Evolutionary conservation across 305 asterid species (phyloP).

Genomic region (Solanum hybrid): DNA sequence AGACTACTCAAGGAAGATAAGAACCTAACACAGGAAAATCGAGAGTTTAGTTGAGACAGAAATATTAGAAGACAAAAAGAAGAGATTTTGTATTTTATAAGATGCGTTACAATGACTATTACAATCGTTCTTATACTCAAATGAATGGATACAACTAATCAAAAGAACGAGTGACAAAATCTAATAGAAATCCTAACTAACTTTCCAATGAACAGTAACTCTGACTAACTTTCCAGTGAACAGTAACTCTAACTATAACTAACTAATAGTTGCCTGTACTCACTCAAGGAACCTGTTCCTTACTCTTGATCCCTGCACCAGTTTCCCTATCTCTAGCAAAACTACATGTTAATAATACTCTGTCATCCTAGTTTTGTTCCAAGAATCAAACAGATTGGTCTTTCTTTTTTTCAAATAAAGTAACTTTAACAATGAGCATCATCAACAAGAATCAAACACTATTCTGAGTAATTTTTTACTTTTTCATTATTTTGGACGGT

Average conservation of each 20-base stretch:
- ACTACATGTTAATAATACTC: neutral
- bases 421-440: neutral
- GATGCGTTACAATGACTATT: neutral
- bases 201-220: neutral
- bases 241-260: neutral
- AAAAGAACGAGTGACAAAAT: neutral
- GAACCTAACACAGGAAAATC: neutral
- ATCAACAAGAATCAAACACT: neutral
- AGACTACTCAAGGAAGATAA: neutral
- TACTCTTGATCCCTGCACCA: neutral
- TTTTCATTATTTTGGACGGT: neutral
- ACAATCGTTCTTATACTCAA: neutral
- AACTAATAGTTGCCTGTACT: neutral
- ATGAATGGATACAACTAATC: neutral
- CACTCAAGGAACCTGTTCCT: neutral
- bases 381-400: neutral
- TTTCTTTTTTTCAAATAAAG: neutral
- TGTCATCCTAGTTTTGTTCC: neutral
- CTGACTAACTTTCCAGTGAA: neutral
- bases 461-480: neutral
- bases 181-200: neutral
- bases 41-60: neutral
- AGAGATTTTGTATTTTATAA: neutral
- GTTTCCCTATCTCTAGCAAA: neutral
- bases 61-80: neutral